Evolutionary conservation across 2,329 filamentous ascomycete genomes (phyloP), one percentile per base, ranked within the genome.

Genomic region (Myriangium duriaei): DNA sequence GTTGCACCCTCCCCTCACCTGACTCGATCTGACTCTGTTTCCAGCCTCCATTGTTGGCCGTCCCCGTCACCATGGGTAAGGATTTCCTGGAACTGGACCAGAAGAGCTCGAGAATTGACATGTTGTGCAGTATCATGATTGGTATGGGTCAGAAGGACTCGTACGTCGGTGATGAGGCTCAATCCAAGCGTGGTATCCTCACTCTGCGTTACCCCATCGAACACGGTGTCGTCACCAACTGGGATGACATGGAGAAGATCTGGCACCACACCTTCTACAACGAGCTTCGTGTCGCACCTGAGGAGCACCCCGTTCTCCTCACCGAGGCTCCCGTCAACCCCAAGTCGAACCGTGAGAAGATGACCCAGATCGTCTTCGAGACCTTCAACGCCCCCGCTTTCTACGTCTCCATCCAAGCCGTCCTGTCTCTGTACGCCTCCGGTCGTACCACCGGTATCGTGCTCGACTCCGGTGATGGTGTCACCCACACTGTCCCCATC

Each of bases 181-280:
- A 98, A 76, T 98, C 91, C 65, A 98, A 98, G 87, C 88, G 91
- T 91, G 91, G 91, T 94, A 96, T 98, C 72, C 79, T 98, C 58
- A 96, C 88, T 50, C 79, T 98, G 65, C 81, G 91, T 75, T 98
- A 98, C 73, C 91, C 91, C 64, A 98, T 98, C 66, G 91, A 98
- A 79, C 91, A 98, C 80, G 91, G 91, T 91, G 91, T 98, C 60
- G 91, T 98, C 64, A 98, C 91, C 73, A 96, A 96, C 84, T 98
- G 91, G 91, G 91, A 98, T 68, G 91, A 96, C 69, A 96, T 96
- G 91, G 91, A 96, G 77, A 96, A 96, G 81, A 96, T 98, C 59
- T 98, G 91, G 91, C 91, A 98, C 71, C 91, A 98, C 84, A 96
- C 91, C 64, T 98, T 98, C 79, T 98, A 96, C 84, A 98, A 98